These are phyloP conservation scores for Acacia concinna DNA, from an alignment of 331 rosid species.

Conservation along the genomic window DNA sequence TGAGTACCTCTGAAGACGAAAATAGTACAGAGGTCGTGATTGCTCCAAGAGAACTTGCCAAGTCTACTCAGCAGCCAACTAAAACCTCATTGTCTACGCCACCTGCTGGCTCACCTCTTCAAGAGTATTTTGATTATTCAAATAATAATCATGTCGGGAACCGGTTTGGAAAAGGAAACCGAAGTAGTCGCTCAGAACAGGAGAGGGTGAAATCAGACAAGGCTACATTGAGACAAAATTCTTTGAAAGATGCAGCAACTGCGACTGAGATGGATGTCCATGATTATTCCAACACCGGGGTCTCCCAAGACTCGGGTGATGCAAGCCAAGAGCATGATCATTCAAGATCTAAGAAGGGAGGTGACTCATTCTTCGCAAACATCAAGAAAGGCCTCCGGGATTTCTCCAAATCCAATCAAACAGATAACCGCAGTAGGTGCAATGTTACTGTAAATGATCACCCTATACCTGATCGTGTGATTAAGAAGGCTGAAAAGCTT, in stretches of 20 bases:
- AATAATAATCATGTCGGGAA: constrained; percentile 51
- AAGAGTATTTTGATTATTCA: constrained; percentile 69
- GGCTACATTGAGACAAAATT: constrained; percentile 65
- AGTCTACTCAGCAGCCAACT: constrained; percentile 45
- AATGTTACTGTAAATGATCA: constrained; percentile 74
- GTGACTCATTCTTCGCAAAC: constrained; percentile 73
- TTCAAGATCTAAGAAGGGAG: constrained; percentile 59
- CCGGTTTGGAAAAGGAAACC: constrained; percentile 72
- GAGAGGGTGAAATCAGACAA: constrained; percentile 68
- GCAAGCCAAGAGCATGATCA: constrained; percentile 63
- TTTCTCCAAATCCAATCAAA: constrained; percentile 56
- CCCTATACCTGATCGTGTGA: constrained; percentile 53
- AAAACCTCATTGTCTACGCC: constrained; percentile 54
- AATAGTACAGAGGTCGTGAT: constrained; percentile 54
- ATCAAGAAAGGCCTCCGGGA: constrained; percentile 81
- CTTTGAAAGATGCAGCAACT: constrained; percentile 72
- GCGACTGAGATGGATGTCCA: constrained; percentile 91
- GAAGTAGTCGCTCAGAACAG: constrained; percentile 76
- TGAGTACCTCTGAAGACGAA: constrained; percentile 73
- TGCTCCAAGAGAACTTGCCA: constrained; percentile 45
- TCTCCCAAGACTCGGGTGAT: constrained; percentile 77
- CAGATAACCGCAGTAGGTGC: constrained; percentile 49
- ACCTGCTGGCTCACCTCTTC: constrained; percentile 77
- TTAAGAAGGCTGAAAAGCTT: constrained; percentile 89
- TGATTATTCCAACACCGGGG: constrained; percentile 71